A percentile compares a stretch with the other conserved stretches of the same genome.
Conservation (phyloP, 2,329 filamentous ascomycete genomes). For the Neurospora sp. region DNA sequence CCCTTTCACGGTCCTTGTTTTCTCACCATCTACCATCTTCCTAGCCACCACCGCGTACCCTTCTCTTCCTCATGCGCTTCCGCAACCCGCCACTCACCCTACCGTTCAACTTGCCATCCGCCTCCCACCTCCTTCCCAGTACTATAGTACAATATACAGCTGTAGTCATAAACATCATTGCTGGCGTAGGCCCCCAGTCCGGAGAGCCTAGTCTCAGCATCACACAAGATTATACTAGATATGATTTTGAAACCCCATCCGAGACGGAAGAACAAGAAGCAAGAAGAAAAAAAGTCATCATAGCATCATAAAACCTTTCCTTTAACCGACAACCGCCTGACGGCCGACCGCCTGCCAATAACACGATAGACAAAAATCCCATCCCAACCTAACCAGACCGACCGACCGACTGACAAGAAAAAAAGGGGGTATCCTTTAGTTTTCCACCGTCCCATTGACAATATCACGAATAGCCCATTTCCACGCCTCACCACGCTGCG, state of each 20-base stretch:
- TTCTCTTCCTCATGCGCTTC: not conserved
- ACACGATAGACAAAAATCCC: not conserved
- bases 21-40: not conserved
- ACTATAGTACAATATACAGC: not conserved
- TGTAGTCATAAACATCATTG: not conserved
- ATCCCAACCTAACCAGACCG: not conserved
- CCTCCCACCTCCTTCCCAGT: not conserved
- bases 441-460: constrained; percentile 25
- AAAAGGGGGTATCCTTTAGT: constrained; percentile 7
- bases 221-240: not conserved
- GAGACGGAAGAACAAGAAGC: not conserved
- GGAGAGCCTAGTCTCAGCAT: not conserved
- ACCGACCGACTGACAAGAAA: not conserved
- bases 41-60: not conserved
- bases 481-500: constrained; percentile 53
- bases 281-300: not conserved
- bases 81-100: not conserved
- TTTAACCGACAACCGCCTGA: not conserved
- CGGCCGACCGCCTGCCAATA: not conserved
- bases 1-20: not conserved
- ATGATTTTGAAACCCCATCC: not conserved
- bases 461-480: constrained; percentile 66
- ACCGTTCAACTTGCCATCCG: not conserved
- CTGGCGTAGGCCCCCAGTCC: not conserved
- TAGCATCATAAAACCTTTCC: not conserved